phyloP scores from a whole-genome alignment of 805 yeast genomes.

The Scheffersomyces spartinae region DNA sequence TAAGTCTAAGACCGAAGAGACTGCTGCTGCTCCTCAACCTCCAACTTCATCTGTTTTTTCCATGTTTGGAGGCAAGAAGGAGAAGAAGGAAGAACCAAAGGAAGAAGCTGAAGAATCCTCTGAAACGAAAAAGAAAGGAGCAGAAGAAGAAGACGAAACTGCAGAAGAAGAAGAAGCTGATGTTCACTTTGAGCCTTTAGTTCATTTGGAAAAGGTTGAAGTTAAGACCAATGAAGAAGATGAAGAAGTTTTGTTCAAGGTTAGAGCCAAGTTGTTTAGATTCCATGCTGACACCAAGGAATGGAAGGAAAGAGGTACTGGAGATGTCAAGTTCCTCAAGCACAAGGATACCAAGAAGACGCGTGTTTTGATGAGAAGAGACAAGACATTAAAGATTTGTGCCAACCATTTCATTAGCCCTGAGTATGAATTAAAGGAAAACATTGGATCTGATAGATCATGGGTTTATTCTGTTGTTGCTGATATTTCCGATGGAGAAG shows the following conservation, averaged over 20 bases:
- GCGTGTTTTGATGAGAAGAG: constrained; percentile 96
- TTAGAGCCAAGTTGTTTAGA: constrained; percentile 90
- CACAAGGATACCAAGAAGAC: constrained; percentile 76
- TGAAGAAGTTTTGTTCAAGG: constrained; percentile 73
- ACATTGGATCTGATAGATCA: constrained; percentile 94
- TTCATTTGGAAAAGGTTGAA: constrained; percentile 89
- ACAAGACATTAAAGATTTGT: constrained; percentile 94
- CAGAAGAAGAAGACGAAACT: constrained; percentile 17
- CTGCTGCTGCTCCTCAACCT: constrained; percentile 33
- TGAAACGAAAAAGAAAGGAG: constrained; percentile 12
- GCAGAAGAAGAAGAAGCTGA: constrained; percentile 36
- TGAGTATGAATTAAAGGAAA: constrained; percentile 76
- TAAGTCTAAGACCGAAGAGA: constrained; percentile 15
- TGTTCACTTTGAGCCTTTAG: constrained; percentile 94
- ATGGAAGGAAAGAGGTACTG: constrained; percentile 99
- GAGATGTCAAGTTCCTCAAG: constrained; percentile 91
- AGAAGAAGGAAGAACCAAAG: constrained; percentile 38
- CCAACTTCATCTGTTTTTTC: constrained; percentile 81
- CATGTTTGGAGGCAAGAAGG: constrained; percentile 89
- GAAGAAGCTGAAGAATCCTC: constrained; percentile 15
- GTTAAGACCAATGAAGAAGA: constrained; percentile 92
- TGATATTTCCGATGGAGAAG: constrained; percentile 89
- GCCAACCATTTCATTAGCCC: constrained; percentile 89
- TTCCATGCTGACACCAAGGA: constrained; percentile 76
- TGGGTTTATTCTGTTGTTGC: constrained; percentile 97